Evolutionary conservation across 2,329 filamentous ascomycete genomes (phyloP).

Genomic region (Verticillium longisporum): DNA sequence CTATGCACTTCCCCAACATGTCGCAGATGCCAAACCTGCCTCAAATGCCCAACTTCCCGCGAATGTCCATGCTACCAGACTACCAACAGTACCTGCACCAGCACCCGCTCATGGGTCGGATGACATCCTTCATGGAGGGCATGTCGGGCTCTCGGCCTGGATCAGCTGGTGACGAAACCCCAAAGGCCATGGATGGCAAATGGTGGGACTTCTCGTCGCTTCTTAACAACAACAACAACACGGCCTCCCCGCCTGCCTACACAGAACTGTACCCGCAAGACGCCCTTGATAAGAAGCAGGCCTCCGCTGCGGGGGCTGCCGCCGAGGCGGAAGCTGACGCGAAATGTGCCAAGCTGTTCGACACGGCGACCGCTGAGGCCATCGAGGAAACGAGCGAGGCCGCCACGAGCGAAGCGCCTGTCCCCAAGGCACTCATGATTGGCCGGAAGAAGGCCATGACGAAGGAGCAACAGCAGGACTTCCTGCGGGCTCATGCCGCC

Average conservation of each 20-base stretch:
- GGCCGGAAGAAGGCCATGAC: slow-evolving; percentile 58
- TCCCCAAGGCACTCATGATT: slow-evolving; percentile 42
- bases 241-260: slow-evolving; percentile 64
- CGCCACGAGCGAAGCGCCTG: slow-evolving; percentile 17
- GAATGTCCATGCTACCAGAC: slow-evolving; percentile 58
- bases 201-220: slow-evolving; percentile 65
- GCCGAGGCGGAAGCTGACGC: slow-evolving; percentile 52
- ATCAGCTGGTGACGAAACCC: slow-evolving; percentile 30
- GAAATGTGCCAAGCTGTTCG: slow-evolving; percentile 49
- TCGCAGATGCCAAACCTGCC: slow-evolving; percentile 60
- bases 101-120: slow-evolving; percentile 60
- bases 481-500: slow-evolving; percentile 53
- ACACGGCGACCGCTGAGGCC: slow-evolving; percentile 26
- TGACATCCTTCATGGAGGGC: slow-evolving; percentile 67
- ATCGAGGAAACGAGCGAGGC: slow-evolving; percentile 31
- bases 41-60: slow-evolving; percentile 44
- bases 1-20: slow-evolving; percentile 53
- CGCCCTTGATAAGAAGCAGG: slow-evolving; percentile 48
- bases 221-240: slow-evolving; percentile 33
- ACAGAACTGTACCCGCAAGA: slow-evolving; percentile 67
- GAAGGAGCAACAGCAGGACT: slow-evolving; percentile 57
- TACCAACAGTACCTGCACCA: slow-evolving; percentile 62
- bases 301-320: slow-evolving; percentile 50
- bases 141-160: slow-evolving; percentile 45
- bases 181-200: slow-evolving; percentile 43